Evolutionary conservation across 2,329 filamentous ascomycete species (phyloP).

Genomic region (Thielaviopsis musarum): DNA sequence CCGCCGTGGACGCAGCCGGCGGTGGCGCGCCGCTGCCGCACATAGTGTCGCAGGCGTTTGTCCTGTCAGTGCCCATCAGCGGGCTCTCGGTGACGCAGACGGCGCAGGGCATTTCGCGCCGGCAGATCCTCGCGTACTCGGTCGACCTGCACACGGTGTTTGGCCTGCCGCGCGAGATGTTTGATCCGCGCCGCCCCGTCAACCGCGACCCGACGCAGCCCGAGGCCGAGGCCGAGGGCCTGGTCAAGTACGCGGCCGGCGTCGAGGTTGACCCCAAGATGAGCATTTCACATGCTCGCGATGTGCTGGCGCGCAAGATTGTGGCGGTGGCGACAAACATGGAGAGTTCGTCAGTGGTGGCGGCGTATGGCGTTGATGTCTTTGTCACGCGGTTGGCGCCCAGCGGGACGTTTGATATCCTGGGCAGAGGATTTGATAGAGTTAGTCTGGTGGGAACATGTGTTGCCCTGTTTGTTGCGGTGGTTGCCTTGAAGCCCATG

Average conservation of each 20-base stretch:
- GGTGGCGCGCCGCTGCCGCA: slow-evolving; percentile 47
- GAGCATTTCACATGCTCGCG: slow-evolving; percentile 64
- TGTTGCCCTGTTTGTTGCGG: slow-evolving; percentile 58
- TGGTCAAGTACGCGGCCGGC: slow-evolving; percentile 56
- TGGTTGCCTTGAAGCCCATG: slow-evolving; percentile 66
- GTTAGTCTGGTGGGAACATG: slow-evolving; percentile 71
- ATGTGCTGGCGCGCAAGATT: slow-evolving; percentile 62
- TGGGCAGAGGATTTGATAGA: slow-evolving; percentile 91
- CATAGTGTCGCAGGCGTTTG: slow-evolving; percentile 62
- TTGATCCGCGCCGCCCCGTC: slow-evolving; percentile 76
- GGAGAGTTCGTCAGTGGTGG: slow-evolving; percentile 81
- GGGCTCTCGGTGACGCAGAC: slow-evolving; percentile 76
- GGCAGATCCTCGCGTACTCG: slow-evolving; percentile 65
- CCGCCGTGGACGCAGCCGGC: slow-evolving; percentile 40
- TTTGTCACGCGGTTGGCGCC: slow-evolving; percentile 80
- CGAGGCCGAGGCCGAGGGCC: slow-evolving; percentile 64
- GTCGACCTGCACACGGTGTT: slow-evolving; percentile 58
- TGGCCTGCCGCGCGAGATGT: slow-evolving; percentile 57
- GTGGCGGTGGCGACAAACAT: slow-evolving; percentile 62
- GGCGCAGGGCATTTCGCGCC: slow-evolving; percentile 74
- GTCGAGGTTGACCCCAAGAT: slow-evolving; percentile 74
- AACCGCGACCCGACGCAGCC: slow-evolving; percentile 64
- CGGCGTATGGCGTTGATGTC: slow-evolving; percentile 76
- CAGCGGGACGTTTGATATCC: slow-evolving; percentile 76
- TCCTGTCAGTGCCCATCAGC: slow-evolving; percentile 64